Base-by-base conservation (phyloP, 768 basidiomycete genomes). In the Calocybe gangraenosa region DNA sequence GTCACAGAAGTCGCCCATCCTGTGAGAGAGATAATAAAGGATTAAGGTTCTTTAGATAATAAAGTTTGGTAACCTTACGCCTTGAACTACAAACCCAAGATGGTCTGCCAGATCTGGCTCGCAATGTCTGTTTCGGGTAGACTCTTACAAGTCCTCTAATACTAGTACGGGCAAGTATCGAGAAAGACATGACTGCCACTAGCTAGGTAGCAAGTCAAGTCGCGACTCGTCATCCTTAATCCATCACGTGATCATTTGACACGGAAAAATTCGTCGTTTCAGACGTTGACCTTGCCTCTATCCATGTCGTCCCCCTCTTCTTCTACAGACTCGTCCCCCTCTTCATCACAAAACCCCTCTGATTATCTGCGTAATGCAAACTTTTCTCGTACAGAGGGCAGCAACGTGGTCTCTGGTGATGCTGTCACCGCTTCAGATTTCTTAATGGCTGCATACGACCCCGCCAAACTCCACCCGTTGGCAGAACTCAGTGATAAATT, bases 401-500 rank as follows among this genome's bases (percentile, higher is more conserved):
- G 56, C 14, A 15, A 73, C 18, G 49, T 68, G 40, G 56, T 72
- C 34, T 66, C 71, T 46, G 79, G 78, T 46, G 71, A 73, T 62
- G 75, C 81, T 42, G 80, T 87, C 47, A 89, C 89, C 42, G 92
- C 94, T 37, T 80, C 83, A 46, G 91, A 94, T 73, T 72, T 97
- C 55, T 85, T 97, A 55, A 74, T 82, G 68, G 82, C 83, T 54
- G 79, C 86, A 9, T 94, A 91, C 69, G 93, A 97, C 72, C 90
- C 94, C 43, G 78, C 91, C 41, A 84, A 82, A 69, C 76, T 99
- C 44, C 96, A 99, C 64, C 96, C 96, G 45, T 73, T 99, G 58
- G 94, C 96, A 36, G 84, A 84, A 44, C 73, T 98, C 50, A 87
- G 92, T 51, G 90, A 92, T 65, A 87, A 92, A 74, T 72, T 99